Evolutionary conservation across 2,329 filamentous ascomycete genomes (phyloP).

Genomic region (Orbilia ellipsospora): DNA sequence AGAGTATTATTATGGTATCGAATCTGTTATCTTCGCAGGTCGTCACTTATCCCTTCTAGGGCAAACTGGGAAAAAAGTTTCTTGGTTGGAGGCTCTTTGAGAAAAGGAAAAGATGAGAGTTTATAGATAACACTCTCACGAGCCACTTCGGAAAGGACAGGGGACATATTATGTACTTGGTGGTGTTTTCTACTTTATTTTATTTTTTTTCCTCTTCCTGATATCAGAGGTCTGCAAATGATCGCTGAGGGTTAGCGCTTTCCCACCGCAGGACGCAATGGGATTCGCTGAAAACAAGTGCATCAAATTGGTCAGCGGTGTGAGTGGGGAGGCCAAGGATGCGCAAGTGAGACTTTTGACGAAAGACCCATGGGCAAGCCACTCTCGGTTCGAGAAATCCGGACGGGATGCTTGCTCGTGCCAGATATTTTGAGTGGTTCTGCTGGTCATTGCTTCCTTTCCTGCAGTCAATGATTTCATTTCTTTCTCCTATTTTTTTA

Average conservation of each 20-base stretch:
- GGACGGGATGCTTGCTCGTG: slow-evolving; percentile 13
- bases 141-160: too few relatives aligned
- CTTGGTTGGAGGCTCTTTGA: neutral
- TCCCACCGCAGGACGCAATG: slow-evolving; percentile 22
- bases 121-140: neutral
- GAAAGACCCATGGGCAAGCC: slow-evolving; percentile 9
- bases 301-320: slow-evolving; percentile 7
- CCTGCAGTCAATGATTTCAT: too few relatives aligned
- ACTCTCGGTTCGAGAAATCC: slow-evolving; percentile 15
- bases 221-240: too few relatives aligned
- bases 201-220: too few relatives aligned
- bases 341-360: slow-evolving; percentile 22
- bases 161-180: too few relatives aligned
- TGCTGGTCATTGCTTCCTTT: too few relatives aligned
- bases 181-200: too few relatives aligned
- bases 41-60: neutral
- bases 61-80: neutral
- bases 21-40: neutral
- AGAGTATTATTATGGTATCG: neutral
- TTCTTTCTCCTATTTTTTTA: too few relatives aligned
- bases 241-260: slow-evolving; percentile 17
- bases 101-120: too few relatives aligned
- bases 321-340: slow-evolving; percentile 50
- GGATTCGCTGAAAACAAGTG: slow-evolving; percentile 12
- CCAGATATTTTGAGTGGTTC: neutral